Evolutionary conservation across 306 rosid species (phyloP), one percentile per base, ranked within the genome.

Genomic region (Calophaca sinica): DNA sequence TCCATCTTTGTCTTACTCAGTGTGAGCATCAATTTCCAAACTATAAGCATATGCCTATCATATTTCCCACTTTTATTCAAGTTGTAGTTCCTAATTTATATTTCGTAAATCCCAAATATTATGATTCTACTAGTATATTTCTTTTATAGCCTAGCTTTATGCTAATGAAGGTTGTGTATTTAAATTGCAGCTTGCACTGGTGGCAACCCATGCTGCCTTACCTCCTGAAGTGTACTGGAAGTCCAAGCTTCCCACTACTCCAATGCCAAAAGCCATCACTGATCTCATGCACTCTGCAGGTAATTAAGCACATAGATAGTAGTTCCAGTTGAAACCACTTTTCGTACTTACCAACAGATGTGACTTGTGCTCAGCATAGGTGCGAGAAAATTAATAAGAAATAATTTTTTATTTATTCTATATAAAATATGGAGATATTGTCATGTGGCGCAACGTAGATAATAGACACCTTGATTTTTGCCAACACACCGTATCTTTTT

Each of bases 181-280:
- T 42, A 8, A 42, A 42, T 63, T 68, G 82, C 71, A 91, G 94
- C 52, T 89, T 76, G 79, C 68, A 31, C 5, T 86, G 72, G 87
- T 57, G 42, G 82, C 65, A 11, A 80, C 89, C 57, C 80, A 90
- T 76, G 98, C 92, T 62, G 86, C 88, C 46, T 36, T 76, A 52
- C 77, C 93, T 1, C 89, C 91, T 55, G 81, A 93, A 65, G 58
- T 86, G 6, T 90, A 90, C 65, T 90, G 94, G 96, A 68, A 72
- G n/a, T 86, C 93, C 7, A 81, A 59, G 68, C 84, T 93, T 73
- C 93, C 94, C 7, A 81, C 83, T 68, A 88, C 51, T 76, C 68
- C 64, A 66, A 76, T 76, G 68, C 80, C 80, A 3, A 66, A 66
- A 76, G 74, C 80, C 12, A 78, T 93, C 62, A 71, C 66, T 1